Base-by-base conservation (phyloP, 2,329 filamentous ascomycete genomes). In the Penicillium fuscoglaucum region DNA sequence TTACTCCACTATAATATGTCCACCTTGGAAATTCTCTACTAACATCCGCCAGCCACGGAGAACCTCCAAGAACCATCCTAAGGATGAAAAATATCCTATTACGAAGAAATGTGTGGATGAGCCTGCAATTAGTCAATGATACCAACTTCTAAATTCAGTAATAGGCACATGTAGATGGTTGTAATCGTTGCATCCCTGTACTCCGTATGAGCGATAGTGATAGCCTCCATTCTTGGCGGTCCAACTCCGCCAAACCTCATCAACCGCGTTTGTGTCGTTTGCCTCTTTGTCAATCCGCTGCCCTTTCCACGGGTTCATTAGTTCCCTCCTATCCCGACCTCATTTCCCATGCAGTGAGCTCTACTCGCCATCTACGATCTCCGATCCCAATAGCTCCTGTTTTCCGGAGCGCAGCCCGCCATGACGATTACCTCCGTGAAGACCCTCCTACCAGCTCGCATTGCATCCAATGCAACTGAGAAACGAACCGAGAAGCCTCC, bases 31-130 rank as follows among this genome's bases (percentile, higher is more conserved):
- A 47, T 17, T 31, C 33, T 15, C 19, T 52, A 28, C 58, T 59
- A 47, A 56, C 17, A n/a, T n/a, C 26, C 10, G 41, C 17, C 64
- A 96, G 91, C 90, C 40, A 96, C 91, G 68, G 90, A 93, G 64
- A 92, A 89, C 66, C 78, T 96, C 43, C 90, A 92, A 72, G 90
- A 93, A 26, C 90, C 91, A 3, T 83, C 86, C 58, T 91, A 40
- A 43, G 21, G 19, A 26, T 26, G 5, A 72, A 83, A 52, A 26
- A 47, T 15, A 39, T 57, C 29, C 29, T 53, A 21, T 52, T 49
- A 63, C 46, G 60, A 60, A 44, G 48, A 58, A 48, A 61, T 55
- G 55, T 50, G 15, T 56, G 40, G 45, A 58, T 47, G 55, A 50
- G 45, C 50, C n/a, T 43, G 12, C 53, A 43, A 47, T 31, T 57